phyloP scores from a whole-genome alignment of 768 basidiomycete genomes.

The Podaxis carcinomalis region DNA sequence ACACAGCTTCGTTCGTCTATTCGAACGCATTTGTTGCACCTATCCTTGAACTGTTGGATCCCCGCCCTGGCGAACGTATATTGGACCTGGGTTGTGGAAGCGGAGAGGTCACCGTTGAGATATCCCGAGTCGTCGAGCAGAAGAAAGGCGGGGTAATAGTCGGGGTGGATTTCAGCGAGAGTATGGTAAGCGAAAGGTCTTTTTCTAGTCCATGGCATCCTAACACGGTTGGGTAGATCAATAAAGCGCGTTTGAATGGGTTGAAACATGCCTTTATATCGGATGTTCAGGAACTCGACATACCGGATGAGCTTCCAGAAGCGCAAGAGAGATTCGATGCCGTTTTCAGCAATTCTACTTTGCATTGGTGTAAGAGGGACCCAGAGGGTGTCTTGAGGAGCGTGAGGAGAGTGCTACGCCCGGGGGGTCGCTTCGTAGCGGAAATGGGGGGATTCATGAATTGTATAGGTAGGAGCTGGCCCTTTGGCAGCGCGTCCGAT shows the following conservation, averaged over 20 bases:
- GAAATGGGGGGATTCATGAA: conserved; percentile 82
- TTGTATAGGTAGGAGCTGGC: conserved; percentile 46
- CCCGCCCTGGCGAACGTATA: conserved; percentile 63
- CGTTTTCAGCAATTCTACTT: conserved; percentile 73
- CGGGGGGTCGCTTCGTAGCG: conserved; percentile 65
- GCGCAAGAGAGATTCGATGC: conserved; percentile 53
- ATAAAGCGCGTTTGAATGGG: conserved; percentile 24
- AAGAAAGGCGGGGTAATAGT: conserved; percentile 49
- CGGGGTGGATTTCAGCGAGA: conserved; percentile 66
- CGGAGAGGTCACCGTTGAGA: conserved; percentile 64
- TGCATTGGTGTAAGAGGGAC: conserved; percentile 84
- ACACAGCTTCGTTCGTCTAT: conserved; percentile 69
- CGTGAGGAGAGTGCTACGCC: conserved; percentile 57
- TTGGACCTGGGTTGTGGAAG: conserved; percentile 82
- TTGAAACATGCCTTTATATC: conserved; percentile 42
- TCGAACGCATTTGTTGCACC: conserved; percentile 43
- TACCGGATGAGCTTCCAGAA: conserved; percentile 28
- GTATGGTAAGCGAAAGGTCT: conserved; percentile 53
- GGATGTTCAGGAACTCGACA: conserved; percentile 47
- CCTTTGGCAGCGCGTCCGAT: not conserved
- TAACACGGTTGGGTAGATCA: conserved; percentile 7
- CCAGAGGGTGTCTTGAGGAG: conserved; percentile 62
- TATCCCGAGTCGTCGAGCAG: conserved; percentile 48
- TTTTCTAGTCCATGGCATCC: not conserved
- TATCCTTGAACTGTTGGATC: conserved; percentile 56